Base-by-base conservation (phyloP, 106 monocot genomes). In the Triglochin maritima region DNA sequence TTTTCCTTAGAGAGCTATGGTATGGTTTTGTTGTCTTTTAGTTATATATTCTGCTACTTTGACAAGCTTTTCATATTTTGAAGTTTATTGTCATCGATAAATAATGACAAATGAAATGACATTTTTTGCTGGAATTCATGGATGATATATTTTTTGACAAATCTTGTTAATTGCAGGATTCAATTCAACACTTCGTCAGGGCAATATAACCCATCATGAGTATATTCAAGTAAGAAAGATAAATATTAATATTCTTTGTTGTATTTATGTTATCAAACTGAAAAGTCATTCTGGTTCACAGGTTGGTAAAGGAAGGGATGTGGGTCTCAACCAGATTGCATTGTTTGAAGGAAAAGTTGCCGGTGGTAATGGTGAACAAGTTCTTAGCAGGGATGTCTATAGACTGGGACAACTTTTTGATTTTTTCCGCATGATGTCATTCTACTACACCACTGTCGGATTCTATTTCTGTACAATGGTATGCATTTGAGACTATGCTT, bases 291-390 rank as follows among this genome's bases (percentile, higher is more conserved):
- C 51, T 15, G 12, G 17, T 64, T 13, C 9, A n/a, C 62, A 90
- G 91, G 91, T 91, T 49, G 91, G 91, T 9, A 91, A 91, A 76
- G 91, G 91, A 68, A 78, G 84, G 63, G 87, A 91, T 84, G 91
- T 91, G 58, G 91, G 91, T 7, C 65, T 91, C 42, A 91, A 91
- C 73, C 91, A 91, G 71, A 91, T 91, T 80, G 91, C 91, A 49
- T 68, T 91, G 9, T 91, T 91, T 86, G 91, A 91, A 65, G 91
- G 91, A 8, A 91, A 91, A 72, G 87, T 91, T 47, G 84, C 91
- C 29, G 87, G 91, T 59, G 91, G 91, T 13, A 91, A 91, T 80
- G 91, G 91, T 50, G 91, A 91, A 69, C 91, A 91, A 82, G 91
- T 91, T 58, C 91, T 91, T 45, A 91, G 91, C 58, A 84, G 91